phyloP scores from a whole-genome alignment of 441 rosid species.

The Adansonia gregorii region DNA sequence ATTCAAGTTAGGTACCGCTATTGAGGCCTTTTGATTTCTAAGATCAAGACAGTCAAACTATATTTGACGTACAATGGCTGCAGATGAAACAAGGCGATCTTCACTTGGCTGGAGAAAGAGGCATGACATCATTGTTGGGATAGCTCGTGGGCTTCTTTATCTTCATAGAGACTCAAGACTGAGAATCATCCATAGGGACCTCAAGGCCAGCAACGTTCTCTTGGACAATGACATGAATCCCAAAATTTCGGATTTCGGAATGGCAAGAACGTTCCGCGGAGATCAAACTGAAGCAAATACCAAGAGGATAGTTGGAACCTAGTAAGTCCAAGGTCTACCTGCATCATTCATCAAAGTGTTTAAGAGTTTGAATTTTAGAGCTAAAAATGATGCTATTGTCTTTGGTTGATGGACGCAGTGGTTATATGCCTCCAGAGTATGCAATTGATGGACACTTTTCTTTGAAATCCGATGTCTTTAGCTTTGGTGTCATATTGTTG shows the following conservation, averaged over 20 bases:
- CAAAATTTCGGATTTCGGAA: conserved; percentile 74
- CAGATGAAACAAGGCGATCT: conserved; percentile 24
- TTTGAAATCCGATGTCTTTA: conserved; percentile 67
- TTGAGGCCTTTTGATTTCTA: background rate
- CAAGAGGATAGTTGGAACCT: conserved; percentile 59
- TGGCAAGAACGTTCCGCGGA: conserved; percentile 56
- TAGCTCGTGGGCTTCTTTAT: conserved; percentile 51
- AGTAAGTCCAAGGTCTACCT: conserved; percentile 36
- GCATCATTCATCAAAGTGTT: background rate
- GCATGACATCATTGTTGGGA: conserved; percentile 33
- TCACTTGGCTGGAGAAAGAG: conserved; percentile 38
- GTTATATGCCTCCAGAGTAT: conserved; percentile 70
- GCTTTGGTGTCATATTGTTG: conserved; percentile 55
- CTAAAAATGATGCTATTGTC: background rate
- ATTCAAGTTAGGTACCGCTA: background rate
- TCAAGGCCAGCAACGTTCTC: conserved; percentile 65
- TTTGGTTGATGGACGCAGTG: conserved; percentile 34
- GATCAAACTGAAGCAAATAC: conserved; percentile 57
- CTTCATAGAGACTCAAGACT: conserved; percentile 73
- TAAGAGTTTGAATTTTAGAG: conserved; percentile 3
- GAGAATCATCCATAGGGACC: conserved; percentile 64
- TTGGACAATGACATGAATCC: conserved; percentile 58
- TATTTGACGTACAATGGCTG: background rate
- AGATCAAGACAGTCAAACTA: background rate
- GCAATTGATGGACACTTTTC: conserved; percentile 61